Percentiles rank a stretch among this genome's conserved stretches.
phyloP scores from a whole-genome alignment of 768 basidiomycete genomes.

The Tricholoma furcatifolium region DNA sequence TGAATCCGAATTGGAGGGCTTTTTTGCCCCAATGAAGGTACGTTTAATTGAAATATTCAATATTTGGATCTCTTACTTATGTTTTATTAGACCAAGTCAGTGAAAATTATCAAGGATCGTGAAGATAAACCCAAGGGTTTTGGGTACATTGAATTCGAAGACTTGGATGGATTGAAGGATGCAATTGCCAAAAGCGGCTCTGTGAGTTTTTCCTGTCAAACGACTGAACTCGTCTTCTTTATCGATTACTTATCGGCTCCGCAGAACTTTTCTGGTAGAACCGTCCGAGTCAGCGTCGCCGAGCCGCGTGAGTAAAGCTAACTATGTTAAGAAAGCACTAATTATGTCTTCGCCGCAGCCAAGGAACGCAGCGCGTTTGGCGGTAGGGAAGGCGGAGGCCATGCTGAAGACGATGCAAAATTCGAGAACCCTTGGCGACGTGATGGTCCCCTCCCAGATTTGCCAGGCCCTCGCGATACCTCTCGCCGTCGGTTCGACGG shows the following conservation, averaged over 20 bases:
- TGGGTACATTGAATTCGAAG: conserved; percentile 95
- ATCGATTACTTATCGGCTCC: conserved; percentile 1
- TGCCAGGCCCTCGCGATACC: conserved; percentile 48
- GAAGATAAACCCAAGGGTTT: conserved; percentile 98
- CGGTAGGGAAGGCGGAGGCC: conserved; percentile 24
- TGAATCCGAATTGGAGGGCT: conserved; percentile 77
- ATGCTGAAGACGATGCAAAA: conserved; percentile 71
- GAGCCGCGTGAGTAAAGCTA: conserved; percentile 77
- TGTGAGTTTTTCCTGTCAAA: conserved; percentile 39
- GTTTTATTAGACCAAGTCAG: conserved; percentile 61
- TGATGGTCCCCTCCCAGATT: conserved; percentile 79
- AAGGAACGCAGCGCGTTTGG: conserved; percentile 70
- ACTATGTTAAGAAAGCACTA: background rate
- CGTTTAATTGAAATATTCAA: background rate
- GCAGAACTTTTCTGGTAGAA: conserved; percentile 74
- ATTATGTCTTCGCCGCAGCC: conserved; percentile 41
- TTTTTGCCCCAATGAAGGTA: conserved; percentile 73
- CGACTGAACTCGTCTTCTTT: background rate
- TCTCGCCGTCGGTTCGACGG: conserved; percentile 71
- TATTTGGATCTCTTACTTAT: background rate
- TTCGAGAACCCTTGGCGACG: conserved; percentile 86
- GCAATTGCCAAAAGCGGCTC: conserved; percentile 71
- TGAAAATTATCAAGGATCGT: conserved; percentile 91
- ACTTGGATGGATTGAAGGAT: conserved; percentile 81
- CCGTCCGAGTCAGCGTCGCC: conserved; percentile 89